phyloP scores from a whole-genome alignment of 2,329 filamentous ascomycete genomes.

The Aureobasidium sp. region DNA sequence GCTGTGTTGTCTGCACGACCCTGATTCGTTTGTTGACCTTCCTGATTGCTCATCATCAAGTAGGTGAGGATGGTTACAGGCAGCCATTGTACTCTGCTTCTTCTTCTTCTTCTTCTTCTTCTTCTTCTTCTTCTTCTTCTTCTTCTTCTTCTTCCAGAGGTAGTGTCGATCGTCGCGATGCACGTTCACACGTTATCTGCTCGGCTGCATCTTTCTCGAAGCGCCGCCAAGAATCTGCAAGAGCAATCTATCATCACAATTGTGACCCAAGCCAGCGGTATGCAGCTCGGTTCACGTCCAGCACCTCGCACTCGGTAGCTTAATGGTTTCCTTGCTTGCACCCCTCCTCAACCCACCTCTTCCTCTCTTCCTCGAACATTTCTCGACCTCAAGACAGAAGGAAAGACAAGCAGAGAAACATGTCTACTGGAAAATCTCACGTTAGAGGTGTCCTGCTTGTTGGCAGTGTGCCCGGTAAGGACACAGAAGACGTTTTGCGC shows the following conservation, averaged over 20 bases:
- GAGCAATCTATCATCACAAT: not conserved
- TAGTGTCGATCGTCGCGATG: not conserved
- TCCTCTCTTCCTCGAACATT: not conserved
- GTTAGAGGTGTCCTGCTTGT: slow-evolving; percentile 27
- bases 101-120: too few relatives aligned
- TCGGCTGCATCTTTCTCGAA: slow-evolving; percentile 1
- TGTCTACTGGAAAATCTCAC: not conserved
- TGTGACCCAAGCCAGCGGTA: slow-evolving; percentile 1
- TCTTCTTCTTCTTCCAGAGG: not conserved
- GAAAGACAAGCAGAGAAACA: not conserved
- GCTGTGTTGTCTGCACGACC: not conserved
- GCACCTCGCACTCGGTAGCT: not conserved
- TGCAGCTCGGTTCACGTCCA: slow-evolving; percentile 5
- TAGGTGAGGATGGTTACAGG: not conserved
- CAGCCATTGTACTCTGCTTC: too few relatives aligned
- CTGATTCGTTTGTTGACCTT: not conserved
- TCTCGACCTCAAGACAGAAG: not conserved
- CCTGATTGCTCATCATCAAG: not conserved
- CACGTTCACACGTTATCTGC: not conserved
- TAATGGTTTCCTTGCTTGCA: not conserved
- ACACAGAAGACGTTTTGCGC: slow-evolving; percentile 29
- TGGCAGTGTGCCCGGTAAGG: slow-evolving; percentile 31
- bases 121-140: too few relatives aligned
- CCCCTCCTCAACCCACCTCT: not conserved
- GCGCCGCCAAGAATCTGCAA: slow-evolving; percentile 7